Evolutionary conservation across 148 eudicot species (phyloP), one percentile per base, ranked within the genome.

Genomic region (Simmondsia chinensis): DNA sequence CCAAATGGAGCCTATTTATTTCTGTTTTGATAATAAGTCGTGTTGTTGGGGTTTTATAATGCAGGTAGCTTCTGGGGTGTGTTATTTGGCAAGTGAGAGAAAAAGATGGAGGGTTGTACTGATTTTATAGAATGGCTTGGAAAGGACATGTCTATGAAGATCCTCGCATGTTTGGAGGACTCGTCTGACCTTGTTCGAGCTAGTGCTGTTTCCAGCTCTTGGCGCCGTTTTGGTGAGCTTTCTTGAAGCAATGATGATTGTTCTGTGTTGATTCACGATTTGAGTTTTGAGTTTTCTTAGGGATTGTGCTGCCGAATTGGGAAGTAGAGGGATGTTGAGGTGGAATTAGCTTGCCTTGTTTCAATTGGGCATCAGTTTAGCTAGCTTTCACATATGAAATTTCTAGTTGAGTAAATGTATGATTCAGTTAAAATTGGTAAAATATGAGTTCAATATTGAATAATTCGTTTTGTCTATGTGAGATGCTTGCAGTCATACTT

Each of bases 161-260:
- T 71, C 37, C 54, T 71, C 31, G 37, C 28, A 59, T 71, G 54
- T 52, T 60, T 67, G 60, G 71, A 64, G 4, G 58, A 67, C 59
- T 68, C 71, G 5, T 30, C 52, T 32, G 73, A 71, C 43, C 68
- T 71, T 37, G 57, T 61, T 15, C 54, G 64, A 27, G 69, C 35
- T 19, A 25, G 55, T 30, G 43, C 48, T 1, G 79, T 69, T 33
- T 72, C 77, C 2, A 63, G 63, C 40, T 32, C 52, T 20, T 76
- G 82, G 82, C 66, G 66, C 42, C 58, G 53, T 9, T 68, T 69
- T 51, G 78, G 83, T 76, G 64, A 61, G 78, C n/a, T n/a, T 20
- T 17, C 1, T 27, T 24, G 5, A n/a, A n/a, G n/a, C n/a, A n/a
- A n/a, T n/a, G n/a, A n/a, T n/a, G 9, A 14, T 20, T 11, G 45